Percentiles rank a stretch among this genome's conserved stretches.
Evolutionary conservation across 176 grass and related monocot genomes (phyloP).

Genomic region (Phoenix roebelenii): DNA sequence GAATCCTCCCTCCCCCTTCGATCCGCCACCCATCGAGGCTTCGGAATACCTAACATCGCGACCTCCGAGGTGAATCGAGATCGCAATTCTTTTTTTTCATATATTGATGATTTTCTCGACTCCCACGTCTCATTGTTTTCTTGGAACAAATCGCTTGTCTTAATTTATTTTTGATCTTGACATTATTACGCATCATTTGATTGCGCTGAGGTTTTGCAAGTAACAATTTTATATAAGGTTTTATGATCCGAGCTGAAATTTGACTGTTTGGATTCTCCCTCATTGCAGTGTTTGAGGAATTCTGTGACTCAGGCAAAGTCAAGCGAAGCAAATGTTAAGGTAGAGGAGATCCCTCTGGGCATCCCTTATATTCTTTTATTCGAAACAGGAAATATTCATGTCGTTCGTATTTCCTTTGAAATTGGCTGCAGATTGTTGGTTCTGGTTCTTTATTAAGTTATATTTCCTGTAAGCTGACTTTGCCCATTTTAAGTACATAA

Average conservation of each 20-base stretch:
- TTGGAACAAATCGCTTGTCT: no score
- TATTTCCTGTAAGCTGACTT: no score
- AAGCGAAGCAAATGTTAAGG: slow-evolving; percentile 16
- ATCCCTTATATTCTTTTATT: no score
- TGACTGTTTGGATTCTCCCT: neutral
- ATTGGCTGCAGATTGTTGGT: no score
- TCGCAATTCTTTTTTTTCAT: no score
- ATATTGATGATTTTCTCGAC: no score
- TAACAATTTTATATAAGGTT: neutral
- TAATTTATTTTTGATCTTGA: neutral
- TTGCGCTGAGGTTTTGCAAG: neutral
- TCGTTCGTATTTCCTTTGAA: no score
- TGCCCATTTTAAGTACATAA: no score
- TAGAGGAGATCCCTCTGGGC: neutral
- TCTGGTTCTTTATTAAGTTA: no score
- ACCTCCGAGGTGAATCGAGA: slow-evolving; percentile 19
- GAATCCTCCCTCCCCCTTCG: no score
- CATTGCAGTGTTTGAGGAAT: slow-evolving; percentile 25
- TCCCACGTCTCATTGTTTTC: neutral
- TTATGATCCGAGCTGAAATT: neutral
- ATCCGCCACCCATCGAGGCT: neutral
- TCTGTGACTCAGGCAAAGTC: slow-evolving; percentile 18
- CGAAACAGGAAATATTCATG: no score
- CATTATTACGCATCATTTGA: neutral
- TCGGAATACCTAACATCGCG: slow-evolving; percentile 2